Conservation (phyloP, 768 basidiomycete species). For the Hygrophorus russula region DNA sequence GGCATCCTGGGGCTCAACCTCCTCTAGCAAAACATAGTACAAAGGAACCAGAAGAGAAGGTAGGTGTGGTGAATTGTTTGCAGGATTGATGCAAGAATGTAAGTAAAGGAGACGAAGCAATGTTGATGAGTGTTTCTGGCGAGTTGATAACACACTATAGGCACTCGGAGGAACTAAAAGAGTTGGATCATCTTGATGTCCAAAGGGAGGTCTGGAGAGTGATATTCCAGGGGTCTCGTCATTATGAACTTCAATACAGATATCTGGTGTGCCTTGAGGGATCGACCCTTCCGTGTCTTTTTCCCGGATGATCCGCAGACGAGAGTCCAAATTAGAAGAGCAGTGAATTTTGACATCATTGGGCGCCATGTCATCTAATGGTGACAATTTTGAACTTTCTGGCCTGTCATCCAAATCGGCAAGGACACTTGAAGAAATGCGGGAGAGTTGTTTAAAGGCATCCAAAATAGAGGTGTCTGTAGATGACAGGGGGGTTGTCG, state of each 20-base stretch:
- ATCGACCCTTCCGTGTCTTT: constrained; percentile 22
- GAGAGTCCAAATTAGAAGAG: constrained; percentile 41
- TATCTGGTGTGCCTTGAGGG: constrained; percentile 25
- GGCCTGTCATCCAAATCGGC: constrained; percentile 40
- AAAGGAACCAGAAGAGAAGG: constrained; percentile 62
- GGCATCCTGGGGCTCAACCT: constrained; percentile 48
- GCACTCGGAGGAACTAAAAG: constrained; percentile 38
- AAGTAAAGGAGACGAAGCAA: constrained; percentile 62
- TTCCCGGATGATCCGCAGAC: constrained; percentile 31
- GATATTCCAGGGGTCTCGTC: constrained; percentile 23
- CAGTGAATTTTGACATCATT: constrained; percentile 36
- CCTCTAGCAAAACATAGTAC: constrained; percentile 50
- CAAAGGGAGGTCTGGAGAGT: constrained; percentile 21
- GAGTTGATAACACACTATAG: constrained; percentile 33
- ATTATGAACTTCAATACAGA: constrained; percentile 21
- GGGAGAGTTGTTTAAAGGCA: constrained; percentile 44
- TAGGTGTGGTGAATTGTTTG: constrained; percentile 53
- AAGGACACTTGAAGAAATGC: constrained; percentile 42
- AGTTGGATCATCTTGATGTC: constrained; percentile 15
- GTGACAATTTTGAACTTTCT: constrained; percentile 31
- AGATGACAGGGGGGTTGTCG: constrained; percentile 24
- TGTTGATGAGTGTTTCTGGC: constrained; percentile 50
- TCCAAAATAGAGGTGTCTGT: constrained; percentile 38
- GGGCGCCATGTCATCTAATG: constrained; percentile 36
- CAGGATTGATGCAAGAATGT: constrained; percentile 63